Evolutionary conservation across 129 eudicot genomes (phyloP), one percentile per base, ranked within the genome.

Genomic region (Flaveria ramosissima): DNA sequence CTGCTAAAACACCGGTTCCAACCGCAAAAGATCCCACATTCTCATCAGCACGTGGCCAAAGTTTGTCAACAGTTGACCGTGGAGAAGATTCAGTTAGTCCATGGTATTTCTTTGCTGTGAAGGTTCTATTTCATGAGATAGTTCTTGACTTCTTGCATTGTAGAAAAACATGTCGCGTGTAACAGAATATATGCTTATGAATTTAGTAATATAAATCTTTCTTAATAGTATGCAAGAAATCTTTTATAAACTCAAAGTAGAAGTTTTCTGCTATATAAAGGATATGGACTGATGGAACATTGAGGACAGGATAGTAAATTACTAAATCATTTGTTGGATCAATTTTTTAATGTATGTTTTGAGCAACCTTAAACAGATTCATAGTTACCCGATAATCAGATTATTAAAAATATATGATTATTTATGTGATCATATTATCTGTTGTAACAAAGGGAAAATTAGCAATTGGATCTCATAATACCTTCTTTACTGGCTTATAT

Each of bases 21-120:
- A 76, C 60, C 16, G 55, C 77, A 59, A 75, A 81, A 52, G 79
- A 86, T 13, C 47, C 83, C 53, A 76, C 86, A 52, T 64, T 83
- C 66, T 77, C 86, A 55, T 68, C 78, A 21, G 65, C 79, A 67
- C 77, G 36, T 67, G 46, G 64, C 63, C 87, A 80, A 88, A 79
- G 24, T 30, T 82, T 79, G 67, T 80, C 89, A 42, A 17, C 71
- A 55, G 41, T 84, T 78, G 86, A 79, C 27, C 73, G 32, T 48
- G 87, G 74, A 62, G 89, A 80, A 73, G 78, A 85, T 77, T 62
- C 92, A 73, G 79, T 66, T 76, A 84, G 85, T 52, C 85, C 88
- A 20, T 66, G 94, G 97, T 91, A 91, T 77, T 61, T 23, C 67
- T 72, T 55, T 78, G 45, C 81, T 39, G 62, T 63, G 70, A 55